Base-by-base conservation (phyloP, 176 grass and related monocot genomes). In the Ananas comosus region DNA sequence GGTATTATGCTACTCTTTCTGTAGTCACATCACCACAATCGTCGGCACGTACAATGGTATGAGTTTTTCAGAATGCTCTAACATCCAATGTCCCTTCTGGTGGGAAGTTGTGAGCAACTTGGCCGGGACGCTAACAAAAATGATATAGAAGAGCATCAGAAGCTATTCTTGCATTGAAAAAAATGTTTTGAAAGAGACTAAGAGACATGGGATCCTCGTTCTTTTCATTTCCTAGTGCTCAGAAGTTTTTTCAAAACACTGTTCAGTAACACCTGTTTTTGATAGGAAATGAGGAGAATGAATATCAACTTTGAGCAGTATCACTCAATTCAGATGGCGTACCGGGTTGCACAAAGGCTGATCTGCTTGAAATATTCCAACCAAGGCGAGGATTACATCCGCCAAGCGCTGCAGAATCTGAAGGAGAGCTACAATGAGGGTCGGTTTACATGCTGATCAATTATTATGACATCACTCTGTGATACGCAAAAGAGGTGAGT, bases 301-400 rank as follows among this genome's bases (percentile, higher is more conserved):
- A 70, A 80, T 51, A 71, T 72, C 47, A 92, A 90, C 61, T 75
- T 67, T 28, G 76, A 85, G 73, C 76, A 92, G 59, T 86, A 83
- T 42, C 71, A 58, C 61, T 87, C 93, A 49, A 79, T 97, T 63
- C 84, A 85, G 74, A 79, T 81, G 81, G 66, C 68, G 3, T 97
- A 97, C 81, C 68, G 79, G 17, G 79, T 85, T 13, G 86, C 57
- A 5, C 93, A 92, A 68, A 85, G 72, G 64, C 85, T 97, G 51
- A 72, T 90, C 51, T 97, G 93, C 77, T 80, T 97, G 65, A 97
- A 97, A 78, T 90, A 97, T 70, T 86, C 89, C 1, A 92, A 90
- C 77, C 93, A 96, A 83, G 80, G 80, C 48, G 93, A 96, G 3
- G 80, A 83, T 50, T 90, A 90, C 64, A 80, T 90, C 68, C 77